phyloP scores from a whole-genome alignment of 1,284 basidiomycete species.

The Ceratobasidium sp. region DNA sequence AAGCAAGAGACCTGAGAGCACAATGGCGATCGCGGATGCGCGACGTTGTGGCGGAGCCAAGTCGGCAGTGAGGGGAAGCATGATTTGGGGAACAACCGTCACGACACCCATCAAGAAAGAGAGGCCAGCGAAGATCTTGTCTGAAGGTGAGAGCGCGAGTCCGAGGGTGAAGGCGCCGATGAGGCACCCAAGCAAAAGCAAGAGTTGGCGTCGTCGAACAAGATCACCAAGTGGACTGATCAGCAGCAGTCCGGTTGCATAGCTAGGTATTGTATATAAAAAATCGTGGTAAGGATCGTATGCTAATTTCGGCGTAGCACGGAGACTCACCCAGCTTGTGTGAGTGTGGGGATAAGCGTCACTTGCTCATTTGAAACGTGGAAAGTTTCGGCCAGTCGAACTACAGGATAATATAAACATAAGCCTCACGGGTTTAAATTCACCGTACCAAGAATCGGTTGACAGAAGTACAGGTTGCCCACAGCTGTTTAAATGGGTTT shows the following conservation, averaged over 20 bases:
- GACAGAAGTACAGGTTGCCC: slow-evolving; percentile 36
- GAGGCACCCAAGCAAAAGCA: slow-evolving; percentile 62
- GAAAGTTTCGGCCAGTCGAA: slow-evolving; percentile 34
- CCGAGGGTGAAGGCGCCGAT: slow-evolving; percentile 67
- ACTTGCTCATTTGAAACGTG: slow-evolving; percentile 28
- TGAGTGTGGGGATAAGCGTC: slow-evolving; percentile 33
- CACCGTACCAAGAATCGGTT: slow-evolving; percentile 30
- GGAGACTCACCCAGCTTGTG: slow-evolving; percentile 21
- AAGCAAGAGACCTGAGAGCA: slow-evolving; percentile 74
- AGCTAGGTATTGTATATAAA: slow-evolving; percentile 55
- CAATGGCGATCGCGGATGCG: slow-evolving; percentile 72
- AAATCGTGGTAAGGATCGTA: background rate
- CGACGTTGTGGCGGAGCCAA: slow-evolving; percentile 71
- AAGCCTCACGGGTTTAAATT: too few relatives aligned
- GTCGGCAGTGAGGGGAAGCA: slow-evolving; percentile 73
- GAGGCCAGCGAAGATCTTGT: slow-evolving; percentile 65
- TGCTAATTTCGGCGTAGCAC: too few relatives aligned
- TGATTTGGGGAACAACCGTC: slow-evolving; percentile 61
- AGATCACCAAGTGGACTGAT: slow-evolving; percentile 75
- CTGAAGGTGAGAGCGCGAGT: slow-evolving; percentile 62
- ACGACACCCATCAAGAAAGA: slow-evolving; percentile 68
- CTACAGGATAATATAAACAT: background rate
- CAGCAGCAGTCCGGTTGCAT: slow-evolving; percentile 69
- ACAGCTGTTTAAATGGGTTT: slow-evolving; percentile 49
- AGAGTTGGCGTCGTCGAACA: slow-evolving; percentile 65